Evolutionary conservation across 208 protist species (phyloP), one percentile per base, ranked within the genome.

Genomic region (Trichomonas gallinae): DNA sequence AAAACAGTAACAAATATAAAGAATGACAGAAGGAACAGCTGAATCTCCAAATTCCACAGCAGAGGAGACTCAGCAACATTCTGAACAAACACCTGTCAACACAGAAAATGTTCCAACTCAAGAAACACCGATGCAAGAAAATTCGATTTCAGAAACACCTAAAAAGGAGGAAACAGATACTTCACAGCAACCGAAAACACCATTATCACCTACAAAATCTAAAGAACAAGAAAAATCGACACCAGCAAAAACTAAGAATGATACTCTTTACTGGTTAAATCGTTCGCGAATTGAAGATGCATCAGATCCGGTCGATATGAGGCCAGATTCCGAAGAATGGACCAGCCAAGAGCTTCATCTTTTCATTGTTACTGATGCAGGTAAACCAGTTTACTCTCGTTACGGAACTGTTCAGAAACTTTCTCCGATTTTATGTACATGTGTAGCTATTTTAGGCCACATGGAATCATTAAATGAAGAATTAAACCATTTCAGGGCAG

Each of bases 321-420:
- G n/a, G 46, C 87, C 87, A n/a, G 87, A 93, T 93, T 93, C 87
- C 3, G 17, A 34, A 15, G 40, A 51, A 38, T 93, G 87, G 87
- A 51, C 87, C 36, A n/a, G n/a, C 31, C 87, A 93, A 93, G 87
- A 93, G 31, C 87, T 93, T 93, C 87, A 93, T 93, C 26, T 93
- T 21, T 93, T 93, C 44, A 93, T 93, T 17, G 44, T 93, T 10
- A 93, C 87, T 36, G 87, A 93, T 93, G 87, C 87, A 34, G 87
- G 87, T 26, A 93, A 93, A 36, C 87, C 87, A 34, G 44, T 93
- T 93, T 93, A 93, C 44, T 93, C 87, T 40, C 8, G 87, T 15
- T 93, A 93, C 31, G 87, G 87, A 0, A 51, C 87, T 48, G 87
- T 93, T 11, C 87, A 93, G 46, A 93, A 44, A 26, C 87, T 93